phyloP scores from a whole-genome alignment of 305 asterid species.

The Lippia alba region DNA sequence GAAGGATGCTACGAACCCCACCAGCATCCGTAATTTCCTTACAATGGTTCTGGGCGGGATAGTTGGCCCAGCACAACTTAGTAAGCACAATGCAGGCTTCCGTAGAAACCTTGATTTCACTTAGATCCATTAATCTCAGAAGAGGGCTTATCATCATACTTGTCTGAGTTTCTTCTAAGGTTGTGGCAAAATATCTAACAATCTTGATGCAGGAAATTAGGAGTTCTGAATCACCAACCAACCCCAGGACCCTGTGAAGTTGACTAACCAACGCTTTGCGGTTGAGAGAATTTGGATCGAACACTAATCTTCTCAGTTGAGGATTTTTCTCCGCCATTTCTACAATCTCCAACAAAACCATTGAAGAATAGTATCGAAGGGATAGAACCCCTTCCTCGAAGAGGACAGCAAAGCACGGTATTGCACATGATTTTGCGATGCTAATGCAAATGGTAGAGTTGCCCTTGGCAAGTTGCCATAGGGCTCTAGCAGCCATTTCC shows the following conservation, averaged over 20 bases:
- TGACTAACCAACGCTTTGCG: conserved; percentile 70
- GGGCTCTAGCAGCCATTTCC: too few relatives aligned
- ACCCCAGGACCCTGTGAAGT: conserved; percentile 45
- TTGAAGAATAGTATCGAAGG: too few relatives aligned
- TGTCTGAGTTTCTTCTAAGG: conserved; percentile 65
- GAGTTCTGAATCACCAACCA: conserved; percentile 46
- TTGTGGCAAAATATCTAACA: conserved; percentile 63
- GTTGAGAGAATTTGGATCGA: conserved; percentile 70
- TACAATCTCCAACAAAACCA: conserved; percentile 57
- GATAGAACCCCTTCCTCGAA: too few relatives aligned
- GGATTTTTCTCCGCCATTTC: conserved; percentile 60
- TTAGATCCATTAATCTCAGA: conserved; percentile 54
- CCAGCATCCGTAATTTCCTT: conserved; percentile 71
- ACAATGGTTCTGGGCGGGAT: too few relatives aligned
- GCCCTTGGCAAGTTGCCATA: too few relatives aligned
- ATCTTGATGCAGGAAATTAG: conserved; percentile 52
- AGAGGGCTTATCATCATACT: conserved; percentile 60
- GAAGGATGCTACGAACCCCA: conserved; percentile 76
- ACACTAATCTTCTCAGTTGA: conserved; percentile 58
- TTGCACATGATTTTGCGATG: conserved; percentile 39
- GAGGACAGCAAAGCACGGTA: conserved; percentile 22
- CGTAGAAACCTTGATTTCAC: conserved; percentile 53
- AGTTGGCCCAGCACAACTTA: conserved; percentile 48
- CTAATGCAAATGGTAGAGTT: too few relatives aligned
- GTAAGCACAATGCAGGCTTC: conserved; percentile 59